Evolutionary conservation across 176 grass and related monocot genomes (phyloP).

Genomic region (Hordeum vulgare): DNA sequence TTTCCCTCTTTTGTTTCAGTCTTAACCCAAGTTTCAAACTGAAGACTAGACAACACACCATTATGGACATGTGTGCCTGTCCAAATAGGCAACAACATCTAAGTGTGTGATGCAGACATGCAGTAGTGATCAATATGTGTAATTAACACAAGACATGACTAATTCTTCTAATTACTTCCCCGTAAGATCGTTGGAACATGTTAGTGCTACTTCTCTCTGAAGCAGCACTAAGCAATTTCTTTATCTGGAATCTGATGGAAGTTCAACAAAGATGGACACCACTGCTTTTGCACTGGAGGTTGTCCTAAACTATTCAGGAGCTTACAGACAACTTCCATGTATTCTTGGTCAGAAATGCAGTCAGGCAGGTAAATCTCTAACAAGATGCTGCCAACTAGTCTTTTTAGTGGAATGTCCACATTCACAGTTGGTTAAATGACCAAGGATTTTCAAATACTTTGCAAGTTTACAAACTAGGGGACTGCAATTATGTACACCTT

Average conservation of each 20-base stretch:
- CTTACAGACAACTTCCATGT: conserved; percentile 26
- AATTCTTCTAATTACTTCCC: neutral
- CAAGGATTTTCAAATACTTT: neutral
- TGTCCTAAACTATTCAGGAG: conserved; percentile 42
- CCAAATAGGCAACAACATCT: neutral
- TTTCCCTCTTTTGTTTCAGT: neutral
- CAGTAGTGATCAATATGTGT: neutral
- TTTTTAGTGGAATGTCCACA: neutral
- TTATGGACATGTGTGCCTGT: no score
- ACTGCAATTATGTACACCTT: no score
- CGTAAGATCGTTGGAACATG: neutral
- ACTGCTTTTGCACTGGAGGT: neutral
- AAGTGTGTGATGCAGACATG: neutral
- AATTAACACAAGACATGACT: neutral
- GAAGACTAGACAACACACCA: neutral
- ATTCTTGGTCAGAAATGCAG: conserved; percentile 32
- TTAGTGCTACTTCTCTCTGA: neutral
- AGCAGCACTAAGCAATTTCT: neutral
- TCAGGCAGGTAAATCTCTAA: conserved; percentile 23
- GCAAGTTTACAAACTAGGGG: neutral
- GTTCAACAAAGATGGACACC: no score
- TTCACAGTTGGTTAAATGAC: neutral
- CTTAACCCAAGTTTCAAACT: neutral
- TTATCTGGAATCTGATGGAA: no score
- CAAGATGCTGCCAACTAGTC: neutral